Base-by-base conservation (phyloP, 257 asterid species). In the Rehmannia glutinosa region DNA sequence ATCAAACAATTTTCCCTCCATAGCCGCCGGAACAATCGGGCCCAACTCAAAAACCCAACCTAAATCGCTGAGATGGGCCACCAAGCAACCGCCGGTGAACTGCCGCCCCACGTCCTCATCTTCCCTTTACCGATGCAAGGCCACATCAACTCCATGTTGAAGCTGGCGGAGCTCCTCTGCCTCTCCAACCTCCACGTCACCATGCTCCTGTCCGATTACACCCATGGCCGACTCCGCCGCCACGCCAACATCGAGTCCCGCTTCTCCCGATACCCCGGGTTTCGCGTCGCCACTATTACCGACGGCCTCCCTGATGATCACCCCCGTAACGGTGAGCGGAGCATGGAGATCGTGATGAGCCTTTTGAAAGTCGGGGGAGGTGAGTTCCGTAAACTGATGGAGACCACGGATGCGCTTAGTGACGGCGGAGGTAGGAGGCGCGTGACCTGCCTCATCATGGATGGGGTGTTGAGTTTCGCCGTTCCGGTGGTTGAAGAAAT, bases 71-170 rank as follows among this genome's bases (percentile, higher is more conserved):
- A 9, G 62, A 77, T 64, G 75, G 12, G 9, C 68, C 21, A 41
- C 51, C 51, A 66, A 65, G 35, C 11, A 35, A 13, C 50, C 54
- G 62, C 66, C 70, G 64, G 2, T 6, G 68, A 42, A 0, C 73
- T 69, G 36, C 85, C 96, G 28, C 83, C 95, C 5, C 94, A 86
- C 27, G 85, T 87, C 2, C 85, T 90, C 38, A 71, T 90, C 32
- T 88, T 81, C 66, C 97, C 97, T 1, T 10, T 80, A 0, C 97
- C 96, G 1, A 42, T 75, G 24, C 97, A 85, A 55, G 97, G 95
- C 38, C 96, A 84, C 33, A 69, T 83, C 2, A 86, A 86, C 77
- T 79, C 90, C 60, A 87, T 80, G 89, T 62, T 89, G 25, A 87
- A 87, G 72, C 80, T 87, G 0, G 92, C 93, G 13, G 86, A 87